Evolutionary conservation across 2,329 filamentous ascomycete genomes (phyloP), one percentile per base, ranked within the genome.

Genomic region (Coniochaeta sp.): DNA sequence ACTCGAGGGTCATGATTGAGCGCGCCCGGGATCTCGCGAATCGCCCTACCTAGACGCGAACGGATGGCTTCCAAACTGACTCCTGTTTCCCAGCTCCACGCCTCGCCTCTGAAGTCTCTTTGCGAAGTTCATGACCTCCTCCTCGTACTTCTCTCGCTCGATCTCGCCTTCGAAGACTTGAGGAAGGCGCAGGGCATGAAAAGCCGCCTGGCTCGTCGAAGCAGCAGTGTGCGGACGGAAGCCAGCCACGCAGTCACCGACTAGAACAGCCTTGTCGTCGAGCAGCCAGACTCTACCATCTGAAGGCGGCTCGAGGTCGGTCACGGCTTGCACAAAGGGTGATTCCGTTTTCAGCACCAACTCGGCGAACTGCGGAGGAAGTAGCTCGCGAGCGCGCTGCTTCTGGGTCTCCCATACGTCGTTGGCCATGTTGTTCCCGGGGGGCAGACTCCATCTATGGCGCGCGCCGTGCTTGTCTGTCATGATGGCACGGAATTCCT

Each of bases 181-280:
- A 36, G 40, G 16, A n/a, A 59, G 57, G 19, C 28, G 19, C 38
- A 50, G 11, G 17, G 57, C 57, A 22, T 59, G 57, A 4, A 59
- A 34, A 47, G 57, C 57, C 11, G 57, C 57, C 31, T 59, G 57
- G 31, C 57, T 59, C 16, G 57, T 59, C 19, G 57, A 59, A 1
- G 57, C 57, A 22, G 38, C 57, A 16, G 57, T 50, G 33, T 59
- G 77, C 3, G 77, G 76, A 4, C 77, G 64, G 58, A 80, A 78
- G 0, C 74, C 73, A 0, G 76, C 75, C 1, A 79, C 62, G 1
- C 77, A 74, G 63, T 80, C 77, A n/a, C 76, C 76, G 1, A 77
- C 67, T 1, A 80, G 63, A 17, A 80, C 62, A 0, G 78, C 67
- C 59, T 50, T 59, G 16, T 31, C 57, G 12, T 50, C 28, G 12